Evolutionary conservation across 2,329 filamentous ascomycete genomes (phyloP), one percentile per base, ranked within the genome.

Genomic region (Colletotrichum viniferum): DNA sequence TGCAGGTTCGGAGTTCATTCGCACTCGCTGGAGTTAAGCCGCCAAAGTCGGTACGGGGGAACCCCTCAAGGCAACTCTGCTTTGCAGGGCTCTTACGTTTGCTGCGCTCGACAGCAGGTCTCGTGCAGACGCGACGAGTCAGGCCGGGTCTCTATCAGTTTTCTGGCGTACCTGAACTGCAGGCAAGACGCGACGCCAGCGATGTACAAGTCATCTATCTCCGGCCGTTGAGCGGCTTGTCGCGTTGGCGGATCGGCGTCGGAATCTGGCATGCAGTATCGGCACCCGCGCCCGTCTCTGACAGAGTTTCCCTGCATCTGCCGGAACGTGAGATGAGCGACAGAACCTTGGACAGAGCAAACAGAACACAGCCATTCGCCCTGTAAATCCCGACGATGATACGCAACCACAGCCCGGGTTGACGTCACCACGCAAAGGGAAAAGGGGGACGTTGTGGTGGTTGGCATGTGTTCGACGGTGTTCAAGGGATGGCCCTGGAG

Each of bases 391-490:
- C 30, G 62, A 48, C 32, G 55, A 72, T 75, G 73, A 75, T 72
- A 68, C 43, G 43, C 73, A 63, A 63, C n/a, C 30, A 12, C 62
- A 34, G 43, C 43, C 69, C 43, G 30, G 36, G 12, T 63, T 34
- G 73, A 73, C 69, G 73, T 68, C 73, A 75, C 56, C n/a, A 21
- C 24, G n/a, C 63, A 13, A 16, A 73, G 13, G 62, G 16, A 62
- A 12, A 12, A 38, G 48, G 16, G 55, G 43, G 34, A 43, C 14
- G 8, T 32, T 21, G 26, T 69, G 34, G 16, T 14, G 24, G 26
- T 52, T 62, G 67, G 34, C 67, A 69, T 62, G 56, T 69, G 67
- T 18, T 62, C 24, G 67, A 61, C 5, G 14, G 26, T 36, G 58
- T 34, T 18, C 56, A 28, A 69, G 28, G 67, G 58, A 26, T 52